Base-by-base conservation (phyloP, 2,329 filamentous ascomycete species). In the Calonectria pteridis region DNA sequence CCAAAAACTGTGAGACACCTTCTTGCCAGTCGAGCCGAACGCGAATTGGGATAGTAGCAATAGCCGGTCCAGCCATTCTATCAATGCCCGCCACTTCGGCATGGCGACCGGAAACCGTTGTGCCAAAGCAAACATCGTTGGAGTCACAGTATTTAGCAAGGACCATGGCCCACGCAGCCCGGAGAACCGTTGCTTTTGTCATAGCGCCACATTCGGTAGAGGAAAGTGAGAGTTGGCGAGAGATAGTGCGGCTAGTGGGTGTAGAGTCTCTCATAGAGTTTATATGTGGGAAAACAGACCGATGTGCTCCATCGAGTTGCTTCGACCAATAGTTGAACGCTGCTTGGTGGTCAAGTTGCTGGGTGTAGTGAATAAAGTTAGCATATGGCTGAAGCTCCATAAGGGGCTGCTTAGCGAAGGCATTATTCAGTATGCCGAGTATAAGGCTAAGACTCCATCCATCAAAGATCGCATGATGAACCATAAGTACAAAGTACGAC, bases 111-210 rank as follows among this genome's bases (percentile, higher is more conserved):
- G 85, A 85, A 2, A 87, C 77, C 0, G 85, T 87, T 67, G 84
- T 82, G 0, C 87, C 87, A 64, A 87, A 87, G 7, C 85, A 79
- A 13, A 87, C 81, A 69, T 87, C 86, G 2, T 83, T 53, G 0
- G 73, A 73, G 2, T 73, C 88, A 2, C 85, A 79, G 73, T 92
- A 92, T 7, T 83, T 83, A 18, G 86, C 83, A 2, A 92, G 50
- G 2, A 93, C 78, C 71, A 88, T 87, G 6, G 87, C 85, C 77
- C 89, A 86, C 0, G 90, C 90, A 37, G 88, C 86, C 0, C 74
- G 70, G 16, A 81, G n/a, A 26, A 77, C 11, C 0, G 64, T 80
- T 0, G 77, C 51, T 3, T 66, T 67, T 0, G 76, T 77, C 6
- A 75, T 67, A 29, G 37, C 49, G 2, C 55, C 55, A 6, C 43